phyloP scores from a whole-genome alignment of 2,329 filamentous ascomycete species.

The Claviceps paspali region DNA sequence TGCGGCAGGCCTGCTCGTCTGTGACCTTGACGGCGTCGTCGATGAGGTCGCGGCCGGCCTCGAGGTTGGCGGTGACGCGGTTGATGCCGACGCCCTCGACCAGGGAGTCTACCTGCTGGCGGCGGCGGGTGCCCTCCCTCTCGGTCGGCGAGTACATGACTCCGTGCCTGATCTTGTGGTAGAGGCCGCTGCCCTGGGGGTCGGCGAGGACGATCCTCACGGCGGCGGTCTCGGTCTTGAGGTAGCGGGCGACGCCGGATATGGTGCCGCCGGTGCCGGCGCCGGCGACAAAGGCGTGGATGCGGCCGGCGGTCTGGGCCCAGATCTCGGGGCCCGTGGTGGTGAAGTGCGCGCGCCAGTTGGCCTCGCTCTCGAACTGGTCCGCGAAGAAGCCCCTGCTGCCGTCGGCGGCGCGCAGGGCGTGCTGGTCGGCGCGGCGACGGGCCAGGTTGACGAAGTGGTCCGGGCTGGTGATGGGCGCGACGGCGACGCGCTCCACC shows the following conservation, averaged over 20 bases:
- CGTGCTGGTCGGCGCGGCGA: constrained; percentile 60
- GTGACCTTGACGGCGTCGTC: constrained; percentile 82
- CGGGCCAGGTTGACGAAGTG: constrained; percentile 93
- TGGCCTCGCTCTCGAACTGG: constrained; percentile 85
- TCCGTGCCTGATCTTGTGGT: constrained; percentile 80
- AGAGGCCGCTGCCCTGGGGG: constrained; percentile 84
- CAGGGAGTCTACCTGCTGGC: constrained; percentile 87
- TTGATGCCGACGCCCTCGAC: constrained; percentile 96
- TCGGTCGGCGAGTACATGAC: constrained; percentile 92
- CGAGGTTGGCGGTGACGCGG: constrained; percentile 84
- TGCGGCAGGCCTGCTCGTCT: constrained; percentile 75
- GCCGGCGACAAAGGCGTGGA: constrained; percentile 85
- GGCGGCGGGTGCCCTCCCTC: constrained; percentile 73
- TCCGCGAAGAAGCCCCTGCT: constrained; percentile 87
- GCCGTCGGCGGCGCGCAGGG: constrained; percentile 33
- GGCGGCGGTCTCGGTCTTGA: constrained; percentile 54
- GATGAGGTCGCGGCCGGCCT: constrained; percentile 69
- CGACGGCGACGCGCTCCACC: constrained; percentile 83
- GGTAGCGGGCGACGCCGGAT: constrained; percentile 65
- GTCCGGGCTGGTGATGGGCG: constrained; percentile 80
- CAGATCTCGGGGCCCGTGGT: constrained; percentile 85
- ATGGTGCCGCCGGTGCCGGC: constrained; percentile 92
- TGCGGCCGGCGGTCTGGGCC: constrained; percentile 52
- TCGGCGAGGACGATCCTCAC: constrained; percentile 73
- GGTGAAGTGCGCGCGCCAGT: constrained; percentile 70